These are phyloP conservation scores for Davidsoniella neocaledoniae DNA, from an alignment of 2,329 filamentous ascomycete genomes.

Conservation along the genomic window DNA sequence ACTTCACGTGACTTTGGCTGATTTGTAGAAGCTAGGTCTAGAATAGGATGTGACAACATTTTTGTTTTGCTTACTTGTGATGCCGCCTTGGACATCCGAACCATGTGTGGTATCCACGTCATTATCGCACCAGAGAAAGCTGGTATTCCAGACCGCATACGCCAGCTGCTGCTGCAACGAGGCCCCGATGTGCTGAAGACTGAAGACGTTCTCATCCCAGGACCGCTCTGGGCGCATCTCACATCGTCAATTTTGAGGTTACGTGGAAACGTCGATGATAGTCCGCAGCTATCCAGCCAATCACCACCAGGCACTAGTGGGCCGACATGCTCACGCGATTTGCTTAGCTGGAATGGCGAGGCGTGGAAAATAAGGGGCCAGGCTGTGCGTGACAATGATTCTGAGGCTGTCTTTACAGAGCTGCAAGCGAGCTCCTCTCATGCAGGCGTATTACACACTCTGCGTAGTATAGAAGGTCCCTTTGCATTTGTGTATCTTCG, in stretches of 20 bases:
- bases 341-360: slow-evolving; percentile 92
- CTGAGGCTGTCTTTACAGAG: slow-evolving; percentile 46
- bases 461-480: slow-evolving; percentile 56
- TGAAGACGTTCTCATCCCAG: not conserved
- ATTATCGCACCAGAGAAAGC: not conserved
- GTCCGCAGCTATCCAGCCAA: not conserved
- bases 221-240: not conserved
- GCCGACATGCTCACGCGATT: not conserved
- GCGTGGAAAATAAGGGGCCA: slow-evolving; percentile 59
- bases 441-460: slow-evolving; percentile 28
- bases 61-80: too few relatives aligned
- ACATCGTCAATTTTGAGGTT: slow-evolving; percentile 1
- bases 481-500: slow-evolving; percentile 85
- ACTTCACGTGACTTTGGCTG: not conserved
- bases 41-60: too few relatives aligned
- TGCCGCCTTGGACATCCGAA: not conserved
- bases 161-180: not conserved
- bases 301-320: not conserved
- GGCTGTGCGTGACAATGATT: slow-evolving; percentile 60
- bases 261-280: not conserved
- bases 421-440: slow-evolving; percentile 24
- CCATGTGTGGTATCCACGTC: slow-evolving; percentile 14
- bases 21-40: too few relatives aligned
- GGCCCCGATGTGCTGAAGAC: slow-evolving; percentile 3
- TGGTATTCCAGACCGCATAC: not conserved